Conservation (phyloP, 225 moss, liverwort and hornwort genomes). For the Lunularia cruciata region DNA sequence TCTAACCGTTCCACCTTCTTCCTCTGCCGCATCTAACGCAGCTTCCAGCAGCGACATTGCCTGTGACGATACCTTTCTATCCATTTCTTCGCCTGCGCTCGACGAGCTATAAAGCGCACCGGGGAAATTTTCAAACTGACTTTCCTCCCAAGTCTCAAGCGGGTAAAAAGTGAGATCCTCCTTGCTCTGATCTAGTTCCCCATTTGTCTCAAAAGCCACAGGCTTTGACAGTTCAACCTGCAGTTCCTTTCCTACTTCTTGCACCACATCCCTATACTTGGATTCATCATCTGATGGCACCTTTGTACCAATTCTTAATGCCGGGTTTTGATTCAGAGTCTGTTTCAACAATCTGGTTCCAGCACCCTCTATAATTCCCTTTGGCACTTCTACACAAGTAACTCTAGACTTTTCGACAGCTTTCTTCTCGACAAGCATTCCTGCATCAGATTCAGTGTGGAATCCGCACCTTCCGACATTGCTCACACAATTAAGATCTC, state of each 20-base stretch:
- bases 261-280: neutral
- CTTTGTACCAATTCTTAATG: neutral
- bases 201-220: neutral
- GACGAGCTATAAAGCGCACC: neutral
- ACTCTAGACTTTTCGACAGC: neutral
- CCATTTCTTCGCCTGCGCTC: constrained; percentile 22
- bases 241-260: neutral
- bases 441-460: neutral
- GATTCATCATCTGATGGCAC: neutral
- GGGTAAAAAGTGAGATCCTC: neutral
- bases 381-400: neutral
- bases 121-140: neutral
- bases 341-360: neutral
- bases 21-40: constrained; percentile 69
- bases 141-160: neutral
- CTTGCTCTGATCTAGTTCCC: neutral
- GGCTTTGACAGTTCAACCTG: neutral
- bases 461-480: neutral
- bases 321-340: neutral
- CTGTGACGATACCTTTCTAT: constrained; percentile 52
- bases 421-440: no score
- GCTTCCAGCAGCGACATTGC: constrained; percentile 69
- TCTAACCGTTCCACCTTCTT: constrained; percentile 36
- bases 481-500: neutral
- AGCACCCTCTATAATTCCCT: neutral